phyloP scores from a whole-genome alignment of 2,329 filamentous ascomycete genomes.

The Sporothrix brasiliensis region DNA sequence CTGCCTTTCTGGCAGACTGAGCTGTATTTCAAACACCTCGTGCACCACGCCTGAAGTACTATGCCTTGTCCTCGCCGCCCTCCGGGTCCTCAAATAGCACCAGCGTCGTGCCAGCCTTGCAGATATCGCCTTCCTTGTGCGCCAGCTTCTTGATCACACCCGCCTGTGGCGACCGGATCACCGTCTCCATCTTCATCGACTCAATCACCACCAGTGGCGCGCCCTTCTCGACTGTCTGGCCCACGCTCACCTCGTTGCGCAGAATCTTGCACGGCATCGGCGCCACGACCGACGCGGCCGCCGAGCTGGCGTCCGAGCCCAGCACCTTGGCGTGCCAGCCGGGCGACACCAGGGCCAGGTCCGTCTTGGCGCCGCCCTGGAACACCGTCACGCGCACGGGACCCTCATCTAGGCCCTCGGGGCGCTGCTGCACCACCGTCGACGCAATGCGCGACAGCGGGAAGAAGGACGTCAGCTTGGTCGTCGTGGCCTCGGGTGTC shows the following conservation, averaged over 20 bases:
- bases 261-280: conserved; percentile 98
- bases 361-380: conserved; percentile 65
- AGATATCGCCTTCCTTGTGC: conserved; percentile 76
- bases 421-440: conserved; percentile 67
- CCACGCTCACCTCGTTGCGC: conserved; percentile 82
- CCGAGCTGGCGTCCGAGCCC: conserved; percentile 69
- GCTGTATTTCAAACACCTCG: background rate
- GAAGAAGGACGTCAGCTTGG: conserved; percentile 71
- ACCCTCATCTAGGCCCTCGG: conserved; percentile 39
- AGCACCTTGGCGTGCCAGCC: conserved; percentile 86
- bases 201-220: conserved; percentile 87
- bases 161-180: conserved; percentile 74
- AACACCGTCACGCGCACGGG: conserved; percentile 72
- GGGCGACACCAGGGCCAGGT: conserved; percentile 62
- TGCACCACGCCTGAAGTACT: background rate
- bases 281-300: conserved; percentile 78
- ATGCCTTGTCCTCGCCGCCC: background rate
- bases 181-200: conserved; percentile 89
- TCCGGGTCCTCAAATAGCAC: conserved; percentile 65
- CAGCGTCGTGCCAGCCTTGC: conserved; percentile 73
- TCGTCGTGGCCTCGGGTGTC: conserved; percentile 37
- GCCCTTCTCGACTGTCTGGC: conserved; percentile 80
- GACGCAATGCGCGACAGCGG: conserved; percentile 77
- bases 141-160: conserved; percentile 72
- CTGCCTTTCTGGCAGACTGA: background rate